A percentile compares a stretch with the other conserved stretches of the same genome.
Conservation (phyloP, 345 rosid species). For the Eucalyptus virginea region DNA sequence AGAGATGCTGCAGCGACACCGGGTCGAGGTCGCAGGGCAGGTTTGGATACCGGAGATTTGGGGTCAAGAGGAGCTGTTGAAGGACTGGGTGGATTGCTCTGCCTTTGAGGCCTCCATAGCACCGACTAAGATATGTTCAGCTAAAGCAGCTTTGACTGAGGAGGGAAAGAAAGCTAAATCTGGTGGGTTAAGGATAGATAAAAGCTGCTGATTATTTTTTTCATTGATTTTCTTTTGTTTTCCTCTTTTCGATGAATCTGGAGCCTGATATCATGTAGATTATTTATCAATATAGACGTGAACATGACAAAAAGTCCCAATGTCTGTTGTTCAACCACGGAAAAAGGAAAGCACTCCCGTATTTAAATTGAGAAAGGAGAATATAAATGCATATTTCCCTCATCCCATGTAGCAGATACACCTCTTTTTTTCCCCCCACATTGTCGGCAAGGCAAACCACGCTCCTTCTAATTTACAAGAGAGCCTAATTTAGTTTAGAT, state of each 20-base stretch:
- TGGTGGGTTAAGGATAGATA: conserved; percentile 28
- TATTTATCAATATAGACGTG: not conserved
- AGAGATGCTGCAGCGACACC: conserved; percentile 21
- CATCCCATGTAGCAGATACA: not conserved
- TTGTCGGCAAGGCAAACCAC: not conserved
- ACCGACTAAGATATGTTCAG: conserved; percentile 42
- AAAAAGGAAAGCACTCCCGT: not conserved
- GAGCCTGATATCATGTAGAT: not conserved
- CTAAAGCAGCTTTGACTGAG: conserved; percentile 55
- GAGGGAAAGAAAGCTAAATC: conserved; percentile 46
- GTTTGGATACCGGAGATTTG: conserved; percentile 88
- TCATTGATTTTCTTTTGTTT: not conserved
- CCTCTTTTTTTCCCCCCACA: not conserved
- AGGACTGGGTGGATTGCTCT: conserved; percentile 76
- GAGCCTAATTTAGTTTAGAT: not conserved
- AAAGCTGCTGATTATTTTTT: conserved; percentile 27
- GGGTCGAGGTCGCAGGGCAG: conserved; percentile 38
- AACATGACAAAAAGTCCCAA: not conserved
- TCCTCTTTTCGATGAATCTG: not conserved
- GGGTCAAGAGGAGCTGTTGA: conserved; percentile 78
- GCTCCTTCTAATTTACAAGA: not conserved
- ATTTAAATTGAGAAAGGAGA: not conserved
- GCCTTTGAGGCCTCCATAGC: conserved; percentile 49
- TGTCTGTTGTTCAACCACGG: not conserved
- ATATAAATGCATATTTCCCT: not conserved